Percentiles rank a stretch among this genome's conserved stretches.
phyloP scores from a whole-genome alignment of 2,329 filamentous ascomycete species.

The Calonectria honghensis region DNA sequence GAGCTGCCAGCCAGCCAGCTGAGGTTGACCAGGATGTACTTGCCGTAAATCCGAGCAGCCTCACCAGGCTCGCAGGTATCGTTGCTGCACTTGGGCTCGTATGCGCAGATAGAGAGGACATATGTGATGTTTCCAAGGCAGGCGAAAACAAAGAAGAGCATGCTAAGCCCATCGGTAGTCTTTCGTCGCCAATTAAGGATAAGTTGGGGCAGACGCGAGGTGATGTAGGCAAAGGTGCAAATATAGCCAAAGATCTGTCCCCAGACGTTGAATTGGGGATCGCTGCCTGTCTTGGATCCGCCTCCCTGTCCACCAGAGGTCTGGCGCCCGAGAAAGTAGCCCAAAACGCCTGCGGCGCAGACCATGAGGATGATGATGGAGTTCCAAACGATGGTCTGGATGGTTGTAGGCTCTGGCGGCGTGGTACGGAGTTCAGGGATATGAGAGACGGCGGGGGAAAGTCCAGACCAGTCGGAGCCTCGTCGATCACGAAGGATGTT shows the following conservation, averaged over 20 bases:
- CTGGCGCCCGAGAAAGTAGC: slow-evolving; percentile 83
- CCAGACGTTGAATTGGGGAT: slow-evolving; percentile 81
- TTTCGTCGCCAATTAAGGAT: slow-evolving; percentile 94
- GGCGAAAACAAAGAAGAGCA: slow-evolving; percentile 97
- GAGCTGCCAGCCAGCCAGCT: slow-evolving; percentile 94
- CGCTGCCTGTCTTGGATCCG: slow-evolving; percentile 62
- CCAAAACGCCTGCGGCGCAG: slow-evolving; percentile 86
- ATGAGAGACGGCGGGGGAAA: slow-evolving; percentile 90
- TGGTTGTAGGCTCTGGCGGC: slow-evolving; percentile 67
- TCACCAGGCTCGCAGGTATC: slow-evolving; percentile 79
- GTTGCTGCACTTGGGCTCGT: slow-evolving; percentile 81
- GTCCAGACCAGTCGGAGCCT: slow-evolving; percentile 74
- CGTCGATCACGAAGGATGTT: slow-evolving; percentile 64
- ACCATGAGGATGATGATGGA: slow-evolving; percentile 85
- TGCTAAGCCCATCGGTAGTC: slow-evolving; percentile 92
- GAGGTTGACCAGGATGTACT: slow-evolving; percentile 91
- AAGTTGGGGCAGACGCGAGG: slow-evolving; percentile 91
- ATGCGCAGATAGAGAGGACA: slow-evolving; percentile 93
- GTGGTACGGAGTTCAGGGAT: slow-evolving; percentile 70
- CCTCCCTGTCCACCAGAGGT: slow-evolving; percentile 64
- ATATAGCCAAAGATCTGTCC: slow-evolving; percentile 97
- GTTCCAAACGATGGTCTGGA: slow-evolving; percentile 83
- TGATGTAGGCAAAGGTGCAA: slow-evolving; percentile 91
- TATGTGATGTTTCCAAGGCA: slow-evolving; percentile 97
- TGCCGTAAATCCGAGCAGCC: slow-evolving; percentile 79